Conservation (phyloP, 164 flowering plant genomes). For the Umbilicus rupestris region DNA sequence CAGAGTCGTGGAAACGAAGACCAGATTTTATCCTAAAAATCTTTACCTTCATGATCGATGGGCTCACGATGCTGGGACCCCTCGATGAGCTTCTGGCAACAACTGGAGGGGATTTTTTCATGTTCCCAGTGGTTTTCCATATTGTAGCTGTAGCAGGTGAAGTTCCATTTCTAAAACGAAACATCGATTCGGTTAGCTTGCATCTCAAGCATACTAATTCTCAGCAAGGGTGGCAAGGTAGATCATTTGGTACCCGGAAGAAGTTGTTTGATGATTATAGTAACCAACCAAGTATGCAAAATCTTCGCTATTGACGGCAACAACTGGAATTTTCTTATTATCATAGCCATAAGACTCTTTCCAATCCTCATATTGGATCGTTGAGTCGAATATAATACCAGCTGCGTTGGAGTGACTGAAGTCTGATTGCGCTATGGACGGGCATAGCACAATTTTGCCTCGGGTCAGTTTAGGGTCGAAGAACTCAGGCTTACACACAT, state of each 20-base stretch:
- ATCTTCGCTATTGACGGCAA: neutral
- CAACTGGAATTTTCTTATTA: neutral
- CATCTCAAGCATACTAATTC: too few relatives aligned
- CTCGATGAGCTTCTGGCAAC: neutral
- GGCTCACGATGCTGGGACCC: neutral
- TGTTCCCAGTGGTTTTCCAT: neutral
- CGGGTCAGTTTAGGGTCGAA: too few relatives aligned
- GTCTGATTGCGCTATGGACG: too few relatives aligned
- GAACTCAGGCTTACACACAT: too few relatives aligned
- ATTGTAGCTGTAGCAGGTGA: neutral
- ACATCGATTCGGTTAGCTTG: too few relatives aligned
- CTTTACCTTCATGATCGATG: slow-evolving; percentile 1
- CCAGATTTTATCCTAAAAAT: neutral
- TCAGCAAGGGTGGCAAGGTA: too few relatives aligned
- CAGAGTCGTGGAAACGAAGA: too few relatives aligned
- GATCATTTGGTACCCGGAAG: too few relatives aligned
- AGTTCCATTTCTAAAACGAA: neutral
- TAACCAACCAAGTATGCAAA: neutral
- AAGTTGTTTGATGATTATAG: neutral
- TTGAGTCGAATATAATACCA: neutral
- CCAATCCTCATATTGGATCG: neutral
- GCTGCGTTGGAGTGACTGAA: neutral
- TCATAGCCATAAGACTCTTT: neutral
- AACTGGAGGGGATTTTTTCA: neutral
- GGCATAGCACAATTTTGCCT: too few relatives aligned